A percentile compares a stretch with the other conserved stretches of the same genome.
phyloP scores from a whole-genome alignment of 129 eudicot species.

The Smallanthus sonchifolius region DNA sequence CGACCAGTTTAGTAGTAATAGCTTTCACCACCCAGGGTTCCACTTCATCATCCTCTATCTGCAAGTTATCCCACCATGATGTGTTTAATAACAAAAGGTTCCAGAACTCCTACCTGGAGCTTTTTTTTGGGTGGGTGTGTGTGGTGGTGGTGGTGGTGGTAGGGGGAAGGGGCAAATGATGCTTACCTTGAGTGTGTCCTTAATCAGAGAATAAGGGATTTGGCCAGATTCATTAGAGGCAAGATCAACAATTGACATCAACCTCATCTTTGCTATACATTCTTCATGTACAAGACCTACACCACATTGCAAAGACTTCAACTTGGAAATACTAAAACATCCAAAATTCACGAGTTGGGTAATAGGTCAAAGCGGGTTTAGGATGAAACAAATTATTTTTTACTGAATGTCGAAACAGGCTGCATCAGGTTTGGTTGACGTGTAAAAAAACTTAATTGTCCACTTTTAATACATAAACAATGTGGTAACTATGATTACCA shows the following conservation, averaged over 20 bases:
- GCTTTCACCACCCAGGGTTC: slow-evolving; percentile 94
- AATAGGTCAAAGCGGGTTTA: not conserved
- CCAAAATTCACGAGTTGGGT: not conserved
- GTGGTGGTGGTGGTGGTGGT: not conserved
- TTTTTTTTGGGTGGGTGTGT: not conserved
- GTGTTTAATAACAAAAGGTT: not conserved
- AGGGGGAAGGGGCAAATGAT: not conserved
- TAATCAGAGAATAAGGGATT: slow-evolving; percentile 63
- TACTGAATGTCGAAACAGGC: not conserved
- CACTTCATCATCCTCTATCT: slow-evolving; percentile 81
- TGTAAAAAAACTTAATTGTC: not conserved
- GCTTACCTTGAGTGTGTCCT: slow-evolving; percentile 61
- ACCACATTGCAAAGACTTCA: slow-evolving; percentile 18
- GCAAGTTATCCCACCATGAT: slow-evolving; percentile 5
- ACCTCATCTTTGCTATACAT: slow-evolving; percentile 75
- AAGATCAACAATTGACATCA: slow-evolving; percentile 83
- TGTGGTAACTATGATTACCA: not conserved
- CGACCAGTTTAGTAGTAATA: slow-evolving; percentile 63
- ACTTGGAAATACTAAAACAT: not conserved
- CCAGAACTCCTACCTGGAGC: not conserved
- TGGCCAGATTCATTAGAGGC: slow-evolving; percentile 62
- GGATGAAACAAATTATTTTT: not conserved
- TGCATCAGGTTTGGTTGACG: not conserved
- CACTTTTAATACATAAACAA: not conserved
- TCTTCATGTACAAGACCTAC: slow-evolving; percentile 90